Percentiles rank a stretch among this genome's conserved stretches.
These are phyloP conservation scores for Breviolum minutum DNA, from an alignment of 73 alveolate species.

Conservation along the genomic window DNA sequence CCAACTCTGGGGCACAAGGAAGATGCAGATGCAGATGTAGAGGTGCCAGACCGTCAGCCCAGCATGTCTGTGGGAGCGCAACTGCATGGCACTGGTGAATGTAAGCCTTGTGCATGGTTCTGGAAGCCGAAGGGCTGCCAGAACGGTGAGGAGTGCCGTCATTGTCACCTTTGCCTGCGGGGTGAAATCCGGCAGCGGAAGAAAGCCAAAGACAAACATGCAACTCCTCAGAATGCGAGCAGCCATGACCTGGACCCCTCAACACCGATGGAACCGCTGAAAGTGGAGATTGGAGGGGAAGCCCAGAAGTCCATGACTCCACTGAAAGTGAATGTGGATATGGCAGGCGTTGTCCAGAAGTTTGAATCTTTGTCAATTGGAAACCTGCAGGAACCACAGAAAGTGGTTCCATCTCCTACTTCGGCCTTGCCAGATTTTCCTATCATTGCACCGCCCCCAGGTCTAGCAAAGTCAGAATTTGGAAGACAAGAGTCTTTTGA, in stretches of 20 bases:
- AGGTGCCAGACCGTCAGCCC: conserved; percentile 60
- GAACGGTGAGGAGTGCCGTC: conserved; percentile 79
- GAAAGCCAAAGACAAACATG: not conserved
- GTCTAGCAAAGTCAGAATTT: not conserved
- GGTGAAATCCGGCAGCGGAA: conserved; percentile 53
- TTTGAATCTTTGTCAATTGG: not conserved
- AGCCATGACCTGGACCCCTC: not conserved
- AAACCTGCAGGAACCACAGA: conserved; percentile 39
- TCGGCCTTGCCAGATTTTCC: not conserved
- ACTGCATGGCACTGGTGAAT: conserved; percentile 75
- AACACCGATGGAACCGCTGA: conserved; percentile 12
- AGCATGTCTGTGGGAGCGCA: conserved; percentile 60
- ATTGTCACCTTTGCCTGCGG: conserved; percentile 68
- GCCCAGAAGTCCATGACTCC: too few relatives aligned
- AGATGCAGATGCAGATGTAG: not conserved
- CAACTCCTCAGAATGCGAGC: not conserved
- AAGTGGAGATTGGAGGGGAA: not conserved
- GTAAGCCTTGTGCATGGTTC: conserved; percentile 94
- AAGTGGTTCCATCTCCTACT: conserved; percentile 79
- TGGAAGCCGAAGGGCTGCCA: conserved; percentile 90
- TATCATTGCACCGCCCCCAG: not conserved
- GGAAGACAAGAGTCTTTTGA: conserved; percentile 16
- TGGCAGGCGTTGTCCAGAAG: not conserved
- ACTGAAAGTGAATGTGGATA: too few relatives aligned
- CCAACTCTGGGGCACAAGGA: not conserved